Evolutionary conservation across 176 grass and related monocot genomes (phyloP), one percentile per base, ranked within the genome.

Genomic region (Hsuehochloa calcarea): DNA sequence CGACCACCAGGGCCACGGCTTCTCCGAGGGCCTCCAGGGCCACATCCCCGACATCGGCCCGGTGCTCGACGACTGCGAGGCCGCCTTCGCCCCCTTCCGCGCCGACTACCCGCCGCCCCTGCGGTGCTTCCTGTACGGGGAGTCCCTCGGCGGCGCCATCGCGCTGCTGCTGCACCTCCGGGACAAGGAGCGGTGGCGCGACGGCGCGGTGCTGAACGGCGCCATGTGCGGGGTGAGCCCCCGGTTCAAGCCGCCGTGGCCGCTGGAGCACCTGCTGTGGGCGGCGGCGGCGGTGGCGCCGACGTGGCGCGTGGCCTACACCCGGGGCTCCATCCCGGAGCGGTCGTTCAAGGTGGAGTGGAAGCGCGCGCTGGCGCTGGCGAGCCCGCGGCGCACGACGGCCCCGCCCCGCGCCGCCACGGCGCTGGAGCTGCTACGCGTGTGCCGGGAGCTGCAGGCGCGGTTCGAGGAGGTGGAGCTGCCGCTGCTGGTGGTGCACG

Each of bases 161-260:
- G 88, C 90, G 44, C 85, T 94, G 75, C 83, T 94, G 29, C 74
- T 92, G 45, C 94, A 97, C 86, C 92, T 97, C 14, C 80, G 92
- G 2, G 74, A 71, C 54, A 86, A 50, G 75, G 82, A 65, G 25
- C 84, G 78, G 0, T 87, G 90, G 15, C 89, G 88, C 80, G 90
- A 92, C 82, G 92, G 94, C 14, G 88, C 68, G 4, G 92, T 97
- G 31, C 94, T 94, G 76, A 92, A 92, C 72, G 90, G 94, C 5
- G 90, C 92, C 85, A 97, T 97, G 94, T 97, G 94, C 82, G 94
- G 92, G 47, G 80, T 97, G 3, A 97, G 90, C 88, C 71, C 88
- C 19, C 68, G 89, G 55, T 89, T 97, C 92, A 90, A 68, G 80
- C 92, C 94, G 5, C 92, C 92, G 0, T 94, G 90, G 90, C 94